A percentile compares a stretch with the other conserved stretches of the same genome.
Evolutionary conservation across 306 rosid genomes (phyloP).

Genomic region (Pueraria montana): DNA sequence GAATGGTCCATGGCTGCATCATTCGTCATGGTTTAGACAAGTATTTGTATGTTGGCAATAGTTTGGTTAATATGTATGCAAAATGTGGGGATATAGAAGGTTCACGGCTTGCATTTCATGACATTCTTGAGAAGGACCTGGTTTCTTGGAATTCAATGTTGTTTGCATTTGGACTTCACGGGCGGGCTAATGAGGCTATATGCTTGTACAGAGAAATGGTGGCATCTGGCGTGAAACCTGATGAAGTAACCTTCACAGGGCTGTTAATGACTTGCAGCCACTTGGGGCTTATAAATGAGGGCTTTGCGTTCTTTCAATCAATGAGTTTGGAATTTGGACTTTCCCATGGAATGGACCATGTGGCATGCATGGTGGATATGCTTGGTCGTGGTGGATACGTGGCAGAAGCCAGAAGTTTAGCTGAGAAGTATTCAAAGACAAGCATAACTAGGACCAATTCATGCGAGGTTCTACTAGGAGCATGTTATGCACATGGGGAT

Average conservation of each 20-base stretch:
- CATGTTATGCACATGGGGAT: constrained; percentile 66
- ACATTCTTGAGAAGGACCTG: constrained; percentile 66
- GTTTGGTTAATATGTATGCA: constrained; percentile 85
- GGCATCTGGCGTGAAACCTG: constrained; percentile 66
- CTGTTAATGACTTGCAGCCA: constrained; percentile 88
- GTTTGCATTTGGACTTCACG: constrained; percentile 78
- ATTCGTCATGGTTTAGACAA: constrained; percentile 60
- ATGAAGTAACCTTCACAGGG: constrained; percentile 82
- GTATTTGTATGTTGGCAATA: constrained; percentile 66
- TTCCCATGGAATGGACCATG: constrained; percentile 68
- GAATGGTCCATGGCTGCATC: constrained; percentile 69
- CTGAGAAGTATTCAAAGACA: constrained; percentile 54
- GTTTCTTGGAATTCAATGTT: constrained; percentile 88
- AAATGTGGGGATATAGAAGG: constrained; percentile 77
- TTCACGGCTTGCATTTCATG: constrained; percentile 59
- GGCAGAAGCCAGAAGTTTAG: constrained; percentile 70
- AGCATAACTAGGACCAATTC: constrained; percentile 45
- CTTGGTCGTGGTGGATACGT: constrained; percentile 82
- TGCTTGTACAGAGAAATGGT: constrained; percentile 66
- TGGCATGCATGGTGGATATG: constrained; percentile 86
- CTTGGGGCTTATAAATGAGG: constrained; percentile 71
- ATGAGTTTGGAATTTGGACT: constrained; percentile 67
- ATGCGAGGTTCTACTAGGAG: constrained; percentile 74
- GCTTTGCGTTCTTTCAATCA: constrained; percentile 61
- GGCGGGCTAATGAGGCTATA: constrained; percentile 61